phyloP scores from a whole-genome alignment of 2,329 filamentous ascomycete species.

The Aspergillus pseudoglaucus region DNA sequence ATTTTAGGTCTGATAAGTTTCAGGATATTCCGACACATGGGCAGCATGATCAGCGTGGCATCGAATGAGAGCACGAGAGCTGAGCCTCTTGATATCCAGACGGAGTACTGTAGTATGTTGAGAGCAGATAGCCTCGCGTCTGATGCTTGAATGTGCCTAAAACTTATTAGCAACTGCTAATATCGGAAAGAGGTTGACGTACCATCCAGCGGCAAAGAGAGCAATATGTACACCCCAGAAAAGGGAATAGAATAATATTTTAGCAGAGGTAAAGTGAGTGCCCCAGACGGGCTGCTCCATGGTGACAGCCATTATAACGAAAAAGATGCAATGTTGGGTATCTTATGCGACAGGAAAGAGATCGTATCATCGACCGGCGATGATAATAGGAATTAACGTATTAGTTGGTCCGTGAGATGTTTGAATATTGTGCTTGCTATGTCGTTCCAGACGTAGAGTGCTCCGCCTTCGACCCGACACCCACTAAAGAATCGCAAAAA shows the following conservation, averaged over 20 bases:
- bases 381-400: slow-evolving; percentile 2
- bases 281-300: slow-evolving; percentile 27
- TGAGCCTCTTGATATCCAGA: slow-evolving; percentile 93
- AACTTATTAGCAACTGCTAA: slow-evolving; percentile 15
- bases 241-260: slow-evolving; percentile 70
- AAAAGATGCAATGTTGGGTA: slow-evolving; percentile 2
- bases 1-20: slow-evolving; percentile 80
- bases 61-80: slow-evolving; percentile 80
- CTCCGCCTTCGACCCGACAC: too few relatives aligned
- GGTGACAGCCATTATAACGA: slow-evolving; percentile 37
- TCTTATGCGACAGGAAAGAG: not conserved
- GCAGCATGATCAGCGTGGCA: slow-evolving; percentile 78
- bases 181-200: slow-evolving; percentile 28
- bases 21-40: slow-evolving; percentile 89
- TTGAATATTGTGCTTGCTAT: not conserved
- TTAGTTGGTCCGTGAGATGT: not conserved
- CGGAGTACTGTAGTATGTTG: slow-evolving; percentile 77
- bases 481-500: too few relatives aligned
- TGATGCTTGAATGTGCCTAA: slow-evolving; percentile 69
- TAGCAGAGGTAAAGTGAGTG: slow-evolving; percentile 61
- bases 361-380: slow-evolving; percentile 14
- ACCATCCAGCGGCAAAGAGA: slow-evolving; percentile 84
- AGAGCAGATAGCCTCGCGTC: slow-evolving; percentile 66
- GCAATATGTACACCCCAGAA: slow-evolving; percentile 75
- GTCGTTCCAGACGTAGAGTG: too few relatives aligned